phyloP scores from a whole-genome alignment of 73 alveolate genomes.

The Diophrys sp. region DNA sequence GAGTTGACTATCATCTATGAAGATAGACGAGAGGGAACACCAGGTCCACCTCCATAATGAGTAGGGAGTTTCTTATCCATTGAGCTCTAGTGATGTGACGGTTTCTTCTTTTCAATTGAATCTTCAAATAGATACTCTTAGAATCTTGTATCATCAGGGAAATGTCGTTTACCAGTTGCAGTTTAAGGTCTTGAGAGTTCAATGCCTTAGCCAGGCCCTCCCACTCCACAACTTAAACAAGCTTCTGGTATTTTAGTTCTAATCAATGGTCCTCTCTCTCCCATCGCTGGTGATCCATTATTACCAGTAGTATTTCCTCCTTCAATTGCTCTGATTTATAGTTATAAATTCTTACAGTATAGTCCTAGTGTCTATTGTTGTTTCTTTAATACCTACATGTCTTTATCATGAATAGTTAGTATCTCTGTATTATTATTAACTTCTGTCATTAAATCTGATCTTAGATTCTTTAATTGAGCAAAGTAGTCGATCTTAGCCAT shows the following conservation, averaged over 20 bases:
- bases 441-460: background rate
- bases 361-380: background rate
- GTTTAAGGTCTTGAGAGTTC: background rate
- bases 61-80: background rate
- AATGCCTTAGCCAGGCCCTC: too few relatives aligned
- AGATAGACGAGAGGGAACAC: background rate
- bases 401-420: background rate
- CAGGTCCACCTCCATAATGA: slow-evolving; percentile 2
- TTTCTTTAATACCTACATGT: background rate
- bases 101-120: background rate
- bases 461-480: background rate
- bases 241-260: background rate
- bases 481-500: background rate
- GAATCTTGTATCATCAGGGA: background rate
- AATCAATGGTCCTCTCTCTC: background rate
- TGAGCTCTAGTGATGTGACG: background rate
- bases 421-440: background rate
- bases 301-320: background rate
- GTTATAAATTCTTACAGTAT: background rate
- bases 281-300: too few relatives aligned
- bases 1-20: background rate
- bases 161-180: background rate
- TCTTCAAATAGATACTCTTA: background rate
- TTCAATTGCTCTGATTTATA: background rate
- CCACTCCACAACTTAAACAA: background rate